These are phyloP conservation scores for Capronia epimyces DNA, from an alignment of 2,329 filamentous ascomycete species.

Conservation along the genomic window DNA sequence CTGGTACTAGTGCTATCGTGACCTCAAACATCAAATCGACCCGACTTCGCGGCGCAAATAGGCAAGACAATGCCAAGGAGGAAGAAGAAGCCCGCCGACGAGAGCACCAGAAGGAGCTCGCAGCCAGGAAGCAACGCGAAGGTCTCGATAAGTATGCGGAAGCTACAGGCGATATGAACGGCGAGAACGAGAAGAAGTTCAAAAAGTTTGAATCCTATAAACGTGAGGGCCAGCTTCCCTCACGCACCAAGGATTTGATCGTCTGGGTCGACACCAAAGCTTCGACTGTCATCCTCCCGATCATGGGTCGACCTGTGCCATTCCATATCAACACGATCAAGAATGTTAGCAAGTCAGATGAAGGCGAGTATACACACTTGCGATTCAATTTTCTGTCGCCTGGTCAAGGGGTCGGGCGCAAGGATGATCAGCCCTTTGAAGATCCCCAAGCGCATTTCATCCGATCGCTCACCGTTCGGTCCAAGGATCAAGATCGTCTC, in stretches of 20 bases:
- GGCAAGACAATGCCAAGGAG: conserved; percentile 80
- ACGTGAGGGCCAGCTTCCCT: conserved; percentile 86
- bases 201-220: conserved; percentile 99
- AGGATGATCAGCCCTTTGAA: conserved; percentile 96
- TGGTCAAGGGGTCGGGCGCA: conserved; percentile 91
- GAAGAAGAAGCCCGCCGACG: conserved; percentile 67
- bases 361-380: conserved; percentile 87
- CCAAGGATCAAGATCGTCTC: conserved; percentile 80
- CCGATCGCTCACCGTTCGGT: conserved; percentile 89
- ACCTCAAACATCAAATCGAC: conserved; percentile 95
- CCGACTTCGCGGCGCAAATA: conserved; percentile 74
- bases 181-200: conserved; percentile 94
- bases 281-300: conserved; percentile 81
- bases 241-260: conserved; percentile 74
- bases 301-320: conserved; percentile 94
- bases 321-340: conserved; percentile 99
- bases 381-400: conserved; percentile 97
- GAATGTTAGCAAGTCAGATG: conserved; percentile 95
- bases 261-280: conserved; percentile 90
- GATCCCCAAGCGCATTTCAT: conserved; percentile 94
- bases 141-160: conserved; percentile 81
- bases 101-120: conserved; percentile 86
- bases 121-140: conserved; percentile 80
- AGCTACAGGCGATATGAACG: conserved; percentile 76
- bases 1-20: conserved; percentile 79